Percentiles rank a stretch among this genome's conserved stretches.
phyloP scores from a whole-genome alignment of 192 early-diverging fungal genomes.

The Jimgerdemannia flammicorona region DNA sequence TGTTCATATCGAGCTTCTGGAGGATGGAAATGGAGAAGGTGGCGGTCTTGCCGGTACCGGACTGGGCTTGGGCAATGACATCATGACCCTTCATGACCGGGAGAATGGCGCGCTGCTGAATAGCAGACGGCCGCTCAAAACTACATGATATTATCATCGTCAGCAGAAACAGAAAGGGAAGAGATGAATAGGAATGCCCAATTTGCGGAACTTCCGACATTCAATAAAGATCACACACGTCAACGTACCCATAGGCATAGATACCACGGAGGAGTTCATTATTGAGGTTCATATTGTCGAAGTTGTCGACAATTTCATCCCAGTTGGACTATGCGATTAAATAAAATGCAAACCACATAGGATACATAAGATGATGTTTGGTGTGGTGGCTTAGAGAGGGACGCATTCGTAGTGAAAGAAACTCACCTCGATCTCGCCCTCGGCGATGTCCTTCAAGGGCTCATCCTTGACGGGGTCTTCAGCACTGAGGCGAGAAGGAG shows the following conservation, averaged over 20 bases:
- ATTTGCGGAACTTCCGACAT: background rate
- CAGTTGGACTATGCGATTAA: constrained; percentile 74
- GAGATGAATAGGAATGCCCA: constrained; percentile 3
- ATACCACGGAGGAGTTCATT: constrained; percentile 93
- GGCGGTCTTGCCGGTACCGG: constrained; percentile 99
- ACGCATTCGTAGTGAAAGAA: background rate
- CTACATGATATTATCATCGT: constrained; percentile 31
- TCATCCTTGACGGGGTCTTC: background rate
- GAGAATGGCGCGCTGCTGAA: constrained; percentile 95
- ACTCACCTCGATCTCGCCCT: background rate
- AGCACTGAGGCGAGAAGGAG: background rate
- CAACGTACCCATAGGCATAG: constrained; percentile 89
- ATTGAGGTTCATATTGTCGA: constrained; percentile 93
- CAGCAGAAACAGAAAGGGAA: background rate
- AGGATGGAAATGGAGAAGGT: constrained; percentile 99
- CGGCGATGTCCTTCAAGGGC: background rate
- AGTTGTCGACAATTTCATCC: constrained; percentile 91
- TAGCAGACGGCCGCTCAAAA: constrained; percentile 95
- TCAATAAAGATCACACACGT: background rate
- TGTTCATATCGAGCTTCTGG: constrained; percentile 80
- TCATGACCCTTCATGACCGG: constrained; percentile 94
- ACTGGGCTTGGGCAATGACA: constrained; percentile 99
- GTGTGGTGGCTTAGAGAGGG: background rate
- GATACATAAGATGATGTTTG: background rate
- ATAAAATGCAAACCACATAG: too few relatives aligned